Percentiles rank a stretch among this genome's conserved stretches.
Evolutionary conservation across 164 flowering plant genomes (phyloP).

Genomic region (Magnolia officinalis): DNA sequence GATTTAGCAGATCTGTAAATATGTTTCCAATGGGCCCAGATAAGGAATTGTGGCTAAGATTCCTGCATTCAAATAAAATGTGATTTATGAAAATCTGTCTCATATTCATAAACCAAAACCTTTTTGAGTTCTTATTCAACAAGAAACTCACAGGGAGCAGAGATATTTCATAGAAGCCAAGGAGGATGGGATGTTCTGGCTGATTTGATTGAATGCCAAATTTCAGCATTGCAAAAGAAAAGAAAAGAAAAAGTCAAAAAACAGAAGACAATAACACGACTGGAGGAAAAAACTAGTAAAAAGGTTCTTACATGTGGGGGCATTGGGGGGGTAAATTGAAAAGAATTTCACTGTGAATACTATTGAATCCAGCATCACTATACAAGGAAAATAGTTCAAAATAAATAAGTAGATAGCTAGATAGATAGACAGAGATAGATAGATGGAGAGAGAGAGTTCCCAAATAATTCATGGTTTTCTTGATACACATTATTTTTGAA

Average conservation of each 20-base stretch:
- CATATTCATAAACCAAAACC: not conserved
- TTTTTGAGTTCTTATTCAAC: not conserved
- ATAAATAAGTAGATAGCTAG: too few species aligned
- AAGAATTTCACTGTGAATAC: slow-evolving; percentile 62
- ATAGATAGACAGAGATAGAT: not conserved
- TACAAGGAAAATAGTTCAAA: not conserved
- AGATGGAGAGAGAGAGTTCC: not conserved
- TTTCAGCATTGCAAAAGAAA: slow-evolving; percentile 42
- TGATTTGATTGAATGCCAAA: slow-evolving; percentile 62
- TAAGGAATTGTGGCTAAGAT: slow-evolving; percentile 68
- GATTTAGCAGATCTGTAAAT: slow-evolving; percentile 46
- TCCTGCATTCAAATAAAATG: slow-evolving; percentile 40
- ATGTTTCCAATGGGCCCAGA: slow-evolving; percentile 75
- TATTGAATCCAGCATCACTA: slow-evolving; percentile 73
- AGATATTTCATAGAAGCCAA: slow-evolving; percentile 43
- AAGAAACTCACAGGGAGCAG: slow-evolving; percentile 58
- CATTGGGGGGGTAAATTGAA: slow-evolving; percentile 58
- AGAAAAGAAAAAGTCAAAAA: not conserved
- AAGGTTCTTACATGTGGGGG: slow-evolving; percentile 51
- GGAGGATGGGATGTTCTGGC: slow-evolving; percentile 47
- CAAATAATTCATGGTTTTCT: not conserved
- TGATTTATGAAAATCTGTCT: not conserved
- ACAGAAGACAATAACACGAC: not conserved
- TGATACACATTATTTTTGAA: not conserved
- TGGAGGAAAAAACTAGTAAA: too few species aligned